Conservation (phyloP, 129 eudicot genomes). For the Ambrosia trifida region DNA sequence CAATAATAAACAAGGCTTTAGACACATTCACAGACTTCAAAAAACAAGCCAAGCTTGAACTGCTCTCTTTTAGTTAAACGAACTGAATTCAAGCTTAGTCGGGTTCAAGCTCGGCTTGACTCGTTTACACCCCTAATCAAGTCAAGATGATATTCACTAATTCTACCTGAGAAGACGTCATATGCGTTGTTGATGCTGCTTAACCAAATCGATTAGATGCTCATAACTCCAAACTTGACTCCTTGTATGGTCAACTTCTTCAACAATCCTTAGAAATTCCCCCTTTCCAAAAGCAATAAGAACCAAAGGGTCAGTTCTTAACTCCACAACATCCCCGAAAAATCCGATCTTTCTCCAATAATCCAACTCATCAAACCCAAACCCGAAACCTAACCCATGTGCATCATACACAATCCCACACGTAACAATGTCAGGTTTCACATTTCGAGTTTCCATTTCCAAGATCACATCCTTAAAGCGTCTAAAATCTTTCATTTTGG, state of each 20-base stretch:
- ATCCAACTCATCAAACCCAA: conserved; percentile 19
- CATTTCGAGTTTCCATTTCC: conserved; percentile 19
- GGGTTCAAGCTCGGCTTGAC: too few relatives aligned
- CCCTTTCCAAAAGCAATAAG: conserved; percentile 53
- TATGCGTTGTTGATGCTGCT: conserved; percentile 12
- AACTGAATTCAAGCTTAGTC: too few relatives aligned
- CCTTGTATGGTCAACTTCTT: conserved; percentile 35
- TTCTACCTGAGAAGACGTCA: neutral
- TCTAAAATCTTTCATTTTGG: conserved; percentile 23
- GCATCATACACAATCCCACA: conserved; percentile 50
- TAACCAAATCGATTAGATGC: conserved; percentile 36
- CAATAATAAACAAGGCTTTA: too few relatives aligned
- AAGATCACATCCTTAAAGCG: conserved; percentile 11
- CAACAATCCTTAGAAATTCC: conserved; percentile 31
- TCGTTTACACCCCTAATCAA: too few relatives aligned
- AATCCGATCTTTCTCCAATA: conserved; percentile 41
- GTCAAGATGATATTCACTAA: too few relatives aligned
- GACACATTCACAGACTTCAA: too few relatives aligned
- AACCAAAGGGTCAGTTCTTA: conserved; percentile 51
- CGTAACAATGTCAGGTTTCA: conserved; percentile 56
- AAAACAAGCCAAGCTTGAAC: too few relatives aligned
- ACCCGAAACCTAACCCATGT: conserved; percentile 29
- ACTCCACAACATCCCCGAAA: conserved; percentile 40
- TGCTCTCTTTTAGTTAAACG: too few relatives aligned
- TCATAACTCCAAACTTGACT: conserved; percentile 32